These are phyloP conservation scores for Gynostemma pentaphyllum DNA, from an alignment of 306 rosid genomes.

Conservation along the genomic window DNA sequence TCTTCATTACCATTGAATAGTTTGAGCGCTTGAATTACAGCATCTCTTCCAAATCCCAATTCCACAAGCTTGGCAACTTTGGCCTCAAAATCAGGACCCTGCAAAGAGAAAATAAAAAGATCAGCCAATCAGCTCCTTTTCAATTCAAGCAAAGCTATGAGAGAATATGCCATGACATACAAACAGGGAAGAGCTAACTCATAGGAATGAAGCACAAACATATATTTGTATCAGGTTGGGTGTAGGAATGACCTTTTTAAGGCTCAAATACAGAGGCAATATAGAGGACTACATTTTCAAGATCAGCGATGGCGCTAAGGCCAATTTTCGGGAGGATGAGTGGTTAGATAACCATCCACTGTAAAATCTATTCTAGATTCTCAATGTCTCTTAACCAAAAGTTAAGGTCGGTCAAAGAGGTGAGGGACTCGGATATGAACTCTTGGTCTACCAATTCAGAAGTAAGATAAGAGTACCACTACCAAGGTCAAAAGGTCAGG, in stretches of 20 bases:
- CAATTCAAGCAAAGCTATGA: neutral
- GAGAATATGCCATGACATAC: neutral
- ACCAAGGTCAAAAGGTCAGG: no score
- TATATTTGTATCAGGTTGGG: neutral
- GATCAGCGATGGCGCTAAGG: no score
- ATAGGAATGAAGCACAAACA: neutral
- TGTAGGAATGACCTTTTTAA: neutral
- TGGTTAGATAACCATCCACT: no score
- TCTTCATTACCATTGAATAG: slow-evolving; percentile 49
- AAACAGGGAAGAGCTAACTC: neutral
- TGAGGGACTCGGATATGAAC: no score
- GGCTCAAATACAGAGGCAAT: neutral
- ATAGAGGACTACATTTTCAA: no score
- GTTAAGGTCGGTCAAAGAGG: no score
- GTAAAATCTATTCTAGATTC: no score
- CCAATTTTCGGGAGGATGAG: no score
- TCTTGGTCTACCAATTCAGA: no score
- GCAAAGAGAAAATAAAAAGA: slow-evolving; percentile 18
- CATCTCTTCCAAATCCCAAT: slow-evolving; percentile 79
- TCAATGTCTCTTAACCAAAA: no score
- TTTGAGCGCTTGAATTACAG: slow-evolving; percentile 73
- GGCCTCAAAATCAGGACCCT: slow-evolving; percentile 66
- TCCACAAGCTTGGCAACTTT: slow-evolving; percentile 91
- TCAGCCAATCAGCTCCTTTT: no score
- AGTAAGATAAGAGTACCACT: no score